A percentile compares a stretch with the other conserved stretches of the same genome.
Conservation (phyloP, 495 filamentous ascomycete species). For the Melanomma pulvis-pyrius region DNA sequence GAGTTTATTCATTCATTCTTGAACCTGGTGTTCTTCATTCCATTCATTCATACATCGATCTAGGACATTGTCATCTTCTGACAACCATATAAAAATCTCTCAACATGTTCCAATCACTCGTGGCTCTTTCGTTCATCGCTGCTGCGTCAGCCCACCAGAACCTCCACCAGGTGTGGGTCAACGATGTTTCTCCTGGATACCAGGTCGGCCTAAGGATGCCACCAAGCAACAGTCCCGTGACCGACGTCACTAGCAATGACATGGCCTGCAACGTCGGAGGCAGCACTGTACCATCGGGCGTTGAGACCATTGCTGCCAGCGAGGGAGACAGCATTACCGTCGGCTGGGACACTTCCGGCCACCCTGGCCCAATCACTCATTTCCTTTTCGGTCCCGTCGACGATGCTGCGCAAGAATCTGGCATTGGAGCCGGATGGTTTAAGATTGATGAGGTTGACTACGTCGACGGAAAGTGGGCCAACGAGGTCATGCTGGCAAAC, state of each 20-base stretch:
- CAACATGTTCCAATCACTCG: background rate
- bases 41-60: background rate
- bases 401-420: slow-evolving; percentile 12
- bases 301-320: slow-evolving; percentile 3
- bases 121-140: background rate
- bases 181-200: slow-evolving; percentile 7
- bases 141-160: slow-evolving; percentile 9
- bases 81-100: too few relatives aligned
- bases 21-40: background rate
- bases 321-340: slow-evolving; percentile 9
- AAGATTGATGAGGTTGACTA: slow-evolving; percentile 40
- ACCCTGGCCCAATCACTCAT: slow-evolving; percentile 16
- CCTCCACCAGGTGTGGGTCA: slow-evolving; percentile 11
- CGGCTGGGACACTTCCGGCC: background rate
- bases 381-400: slow-evolving; percentile 27
- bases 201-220: slow-evolving; percentile 7
- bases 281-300: slow-evolving; percentile 1
- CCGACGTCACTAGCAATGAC: slow-evolving; percentile 14
- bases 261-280: slow-evolving; percentile 13
- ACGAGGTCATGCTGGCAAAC: background rate
- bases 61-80: background rate
- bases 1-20: background rate
- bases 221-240: slow-evolving; percentile 11
- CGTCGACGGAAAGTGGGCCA: slow-evolving; percentile 1
- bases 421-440: slow-evolving; percentile 44